phyloP scores from a whole-genome alignment of 2,329 filamentous ascomycete genomes.

The Davidsoniella neocaledoniae region DNA sequence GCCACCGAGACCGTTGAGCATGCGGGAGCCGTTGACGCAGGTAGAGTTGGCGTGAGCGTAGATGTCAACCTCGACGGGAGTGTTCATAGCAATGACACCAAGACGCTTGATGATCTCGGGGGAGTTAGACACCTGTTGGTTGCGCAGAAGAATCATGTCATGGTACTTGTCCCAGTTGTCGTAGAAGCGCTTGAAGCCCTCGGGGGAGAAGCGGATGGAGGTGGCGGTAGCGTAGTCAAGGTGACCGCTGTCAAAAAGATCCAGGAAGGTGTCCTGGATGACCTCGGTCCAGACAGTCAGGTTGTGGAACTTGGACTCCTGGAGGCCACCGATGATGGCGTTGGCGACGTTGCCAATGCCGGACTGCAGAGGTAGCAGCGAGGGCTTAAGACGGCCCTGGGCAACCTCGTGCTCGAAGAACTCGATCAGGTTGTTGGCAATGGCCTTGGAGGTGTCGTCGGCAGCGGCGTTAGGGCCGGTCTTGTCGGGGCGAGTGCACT shows the following conservation, averaged over 20 bases:
- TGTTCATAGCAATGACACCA: slow-evolving; percentile 89
- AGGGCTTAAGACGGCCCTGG: slow-evolving; percentile 58
- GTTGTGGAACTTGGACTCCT: slow-evolving; percentile 68
- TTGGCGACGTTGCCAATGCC: slow-evolving; percentile 91
- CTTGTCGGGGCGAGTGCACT: slow-evolving; percentile 67
- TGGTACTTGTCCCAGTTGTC: slow-evolving; percentile 66
- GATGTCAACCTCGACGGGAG: slow-evolving; percentile 83
- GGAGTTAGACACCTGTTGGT: slow-evolving; percentile 77
- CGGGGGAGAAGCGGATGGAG: slow-evolving; percentile 77
- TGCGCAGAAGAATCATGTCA: slow-evolving; percentile 67
- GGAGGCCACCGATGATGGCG: slow-evolving; percentile 71
- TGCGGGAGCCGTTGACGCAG: slow-evolving; percentile 73
- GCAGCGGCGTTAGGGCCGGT: slow-evolving; percentile 59
- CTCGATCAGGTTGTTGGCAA: slow-evolving; percentile 68
- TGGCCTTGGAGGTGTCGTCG: slow-evolving; percentile 54
- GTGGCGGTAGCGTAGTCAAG: slow-evolving; percentile 83
- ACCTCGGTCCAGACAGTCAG: slow-evolving; percentile 90
- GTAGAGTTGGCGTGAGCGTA: slow-evolving; percentile 88
- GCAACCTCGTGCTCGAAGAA: slow-evolving; percentile 69
- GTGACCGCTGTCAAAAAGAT: slow-evolving; percentile 76
- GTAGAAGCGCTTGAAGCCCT: slow-evolving; percentile 85
- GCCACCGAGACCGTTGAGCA: slow-evolving; percentile 73
- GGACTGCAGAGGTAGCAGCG: slow-evolving; percentile 66
- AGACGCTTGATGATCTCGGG: slow-evolving; percentile 80
- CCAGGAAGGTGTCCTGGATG: slow-evolving; percentile 81